Evolutionary conservation across 2,329 filamentous ascomycete genomes (phyloP), one percentile per base, ranked within the genome.

Genomic region (Scorias spongiosa): DNA sequence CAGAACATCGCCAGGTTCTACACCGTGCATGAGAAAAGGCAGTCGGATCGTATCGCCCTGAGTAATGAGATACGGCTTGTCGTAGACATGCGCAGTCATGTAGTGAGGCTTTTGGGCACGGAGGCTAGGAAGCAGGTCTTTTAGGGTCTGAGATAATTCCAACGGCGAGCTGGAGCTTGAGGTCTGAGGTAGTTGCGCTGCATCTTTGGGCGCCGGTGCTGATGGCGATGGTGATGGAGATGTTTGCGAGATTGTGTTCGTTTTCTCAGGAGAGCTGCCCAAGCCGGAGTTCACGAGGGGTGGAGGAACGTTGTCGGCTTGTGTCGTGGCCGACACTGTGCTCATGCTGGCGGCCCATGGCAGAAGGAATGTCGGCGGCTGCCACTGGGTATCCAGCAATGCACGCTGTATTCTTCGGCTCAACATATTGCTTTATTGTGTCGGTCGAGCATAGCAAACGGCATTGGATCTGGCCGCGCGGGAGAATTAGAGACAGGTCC

Each of bases 11-110:
- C 91, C 91, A 1, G 87, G 80, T 46, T 61, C 56, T 36, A 70
- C 67, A 46, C 62, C 54, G 17, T 64, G 63, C 67, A 71, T 71
- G 14, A 64, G 60, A 56, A 71, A 72, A 2, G 69, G 69, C 10
- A 72, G 60, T 11, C 68, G 67, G 6, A 72, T 40, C 0, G 62
- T 66, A 48, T 72, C 69, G 52, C 69, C 69, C 43, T 58, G 53
- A 6, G 82, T 87, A 51, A 91, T 73, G 29, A 91, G 81, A 67
- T 89, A 91, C 6, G 83, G 81, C 43, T 74, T 76, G 28, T 77
- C 81, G 65, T 91, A 81, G 64, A 93, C 80, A 65, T 87, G 83
- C 44, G 81, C 70, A 39, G 80, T 84, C 57, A 85, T 76, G 70
- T 89, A 91, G 71, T 86, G 82, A 17, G 72, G 68, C 2, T 80